Base-by-base conservation (phyloP, 169 alveolate species). In the Plasmodium coatneyi region DNA sequence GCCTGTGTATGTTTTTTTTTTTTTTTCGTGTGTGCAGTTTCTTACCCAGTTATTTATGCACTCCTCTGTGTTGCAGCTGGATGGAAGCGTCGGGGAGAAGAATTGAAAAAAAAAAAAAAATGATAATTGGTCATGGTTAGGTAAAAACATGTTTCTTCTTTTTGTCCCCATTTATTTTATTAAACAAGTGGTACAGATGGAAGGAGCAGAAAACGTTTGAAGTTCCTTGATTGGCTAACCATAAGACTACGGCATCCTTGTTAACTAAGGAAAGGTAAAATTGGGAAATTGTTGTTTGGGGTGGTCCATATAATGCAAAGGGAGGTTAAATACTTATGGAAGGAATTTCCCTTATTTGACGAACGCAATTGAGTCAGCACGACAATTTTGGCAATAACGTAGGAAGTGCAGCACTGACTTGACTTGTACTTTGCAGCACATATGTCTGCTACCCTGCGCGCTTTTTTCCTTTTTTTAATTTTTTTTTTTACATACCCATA, bases 41-140 rank as follows among this genome's bases (percentile, higher is more conserved):
- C 70, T 25, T 83, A 83, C 92, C 92, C 92, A 83, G 78, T 83
- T 83, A 83, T 83, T 83, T 83, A 83, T 83, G 36, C 83, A 83
- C 41, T 83, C 92, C 34, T 83, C 92, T 32, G 92, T 52, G 52
- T 83, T 72, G 60, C 83, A 83, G 78, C 92, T 83, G 76, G 49
- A 2, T 36, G 16, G 66, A 25, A 9, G 76, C 16, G 39, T n/a
- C n/a, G 76, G 10, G n/a, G 14, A 14, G 36, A 5, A 28, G 2
- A 22, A 66, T 1, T 14, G 19, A 22, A 71, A 70, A 54, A 19
- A 22, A 71, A 22, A 71, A 83, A 25, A 83, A 32, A 71, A 14
- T 41, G 30, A 70, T 16, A 83, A 36, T 41, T 25, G 52, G 36
- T 22, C 22, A 82, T 82, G 28, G 7, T 32, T n/a, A 82, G 16